Base-by-base conservation (phyloP, 805 yeast species). In the Teunomyces barrocoloradensis region DNA sequence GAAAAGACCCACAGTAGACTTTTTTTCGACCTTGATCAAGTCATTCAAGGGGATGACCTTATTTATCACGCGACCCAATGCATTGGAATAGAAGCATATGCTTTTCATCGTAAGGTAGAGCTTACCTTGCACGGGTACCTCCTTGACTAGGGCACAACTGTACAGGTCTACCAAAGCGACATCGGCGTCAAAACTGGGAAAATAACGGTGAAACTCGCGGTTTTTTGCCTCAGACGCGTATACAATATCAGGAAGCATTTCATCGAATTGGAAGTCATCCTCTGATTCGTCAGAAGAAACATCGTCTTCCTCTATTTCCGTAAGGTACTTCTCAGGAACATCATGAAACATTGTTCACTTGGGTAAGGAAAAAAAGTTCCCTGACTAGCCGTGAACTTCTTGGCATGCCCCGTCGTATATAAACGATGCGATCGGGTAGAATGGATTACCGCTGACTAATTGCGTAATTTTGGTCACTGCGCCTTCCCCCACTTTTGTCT, bases 111-210 rank as follows among this genome's bases (percentile, higher is more conserved):
- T 74, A 6, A 85, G 63, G 60, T 80, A 85, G 59, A 85, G 57
- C 52, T 79, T 74, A 13, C 91, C 91, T 53, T 85, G 91, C n/a
- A 83, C 71, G 25, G 85, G 64, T 30, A 85, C 81, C 53, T 85
- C 90, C 44, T 77, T 74, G 13, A 83, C 81, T 27, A 78, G 68
- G 0, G 90, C 90, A 66, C 90, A 84, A 13, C 81, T 74, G 57
- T 69, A 80, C 53, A 83, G 89, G 21, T 77, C 81, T 33, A 84
- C 69, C 13, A 84, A 68, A 27, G 71, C 63, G 55, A 85, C 91
- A 23, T 58, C 62, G 0, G 63, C 46, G 3, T 81, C 78, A 0
- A 84, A 57, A 39, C 76, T 75, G 39, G 79, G 76, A 62, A 85
- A 85, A 12, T 77, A 55, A 40, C 74, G 76, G 57, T 83, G 89